Evolutionary conservation across 1,139 yeast genomes (phyloP).

Genomic region (Nadsonia starkeyi-henricii): DNA sequence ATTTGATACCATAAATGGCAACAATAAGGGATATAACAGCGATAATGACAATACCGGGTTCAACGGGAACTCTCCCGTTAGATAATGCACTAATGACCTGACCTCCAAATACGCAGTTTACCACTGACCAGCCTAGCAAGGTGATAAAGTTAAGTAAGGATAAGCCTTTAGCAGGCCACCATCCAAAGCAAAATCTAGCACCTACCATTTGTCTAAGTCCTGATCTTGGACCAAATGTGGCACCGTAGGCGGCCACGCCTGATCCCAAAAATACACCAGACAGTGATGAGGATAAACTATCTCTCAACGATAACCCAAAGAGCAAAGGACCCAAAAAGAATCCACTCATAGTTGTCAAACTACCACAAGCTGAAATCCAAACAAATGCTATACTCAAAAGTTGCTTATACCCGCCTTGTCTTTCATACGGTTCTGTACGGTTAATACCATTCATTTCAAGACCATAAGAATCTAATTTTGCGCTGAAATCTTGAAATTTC

Average conservation of each 20-base stretch:
- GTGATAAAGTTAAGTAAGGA: constrained; percentile 58
- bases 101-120: constrained; percentile 76
- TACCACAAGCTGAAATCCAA: constrained; percentile 79
- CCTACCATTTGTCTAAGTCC: constrained; percentile 83
- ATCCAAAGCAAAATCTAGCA: constrained; percentile 65
- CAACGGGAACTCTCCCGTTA: constrained; percentile 47
- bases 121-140: constrained; percentile 74
- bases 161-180: constrained; percentile 67
- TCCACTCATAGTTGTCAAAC: constrained; percentile 73
- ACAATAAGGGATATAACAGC: constrained; percentile 49
- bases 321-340: constrained; percentile 60
- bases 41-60: constrained; percentile 62
- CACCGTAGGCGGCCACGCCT: constrained; percentile 62
- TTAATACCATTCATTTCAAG: constrained; percentile 77
- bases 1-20: constrained; percentile 64
- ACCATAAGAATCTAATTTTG: constrained; percentile 35
- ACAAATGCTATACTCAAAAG: constrained; percentile 52
- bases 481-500: neutral
- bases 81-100: constrained; percentile 58
- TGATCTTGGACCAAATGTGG: constrained; percentile 76
- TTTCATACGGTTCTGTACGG: constrained; percentile 55
- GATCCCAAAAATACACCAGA: constrained; percentile 56
- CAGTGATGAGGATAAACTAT: constrained; percentile 47
- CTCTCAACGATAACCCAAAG: constrained; percentile 51
- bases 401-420: constrained; percentile 34